Conservation (phyloP, 176 grass and related monocot species). For the Oryza punctata region DNA sequence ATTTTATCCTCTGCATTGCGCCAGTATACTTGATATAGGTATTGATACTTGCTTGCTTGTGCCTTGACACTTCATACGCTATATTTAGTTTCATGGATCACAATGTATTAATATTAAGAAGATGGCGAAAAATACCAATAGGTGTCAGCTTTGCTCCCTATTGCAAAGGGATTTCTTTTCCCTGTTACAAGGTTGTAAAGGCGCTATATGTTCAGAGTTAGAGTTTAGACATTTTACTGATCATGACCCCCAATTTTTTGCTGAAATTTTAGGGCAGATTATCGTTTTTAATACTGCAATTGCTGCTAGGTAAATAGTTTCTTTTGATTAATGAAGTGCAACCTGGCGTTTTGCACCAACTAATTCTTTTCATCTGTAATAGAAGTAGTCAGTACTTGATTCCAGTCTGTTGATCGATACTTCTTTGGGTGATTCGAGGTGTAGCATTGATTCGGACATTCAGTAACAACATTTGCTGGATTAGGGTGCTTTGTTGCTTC, state of each 20-base stretch:
- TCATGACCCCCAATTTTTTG: background rate
- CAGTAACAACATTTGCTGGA: background rate
- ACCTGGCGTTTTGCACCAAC: background rate
- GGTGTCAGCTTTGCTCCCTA: background rate
- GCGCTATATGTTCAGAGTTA: background rate
- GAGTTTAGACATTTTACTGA: background rate
- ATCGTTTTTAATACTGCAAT: background rate
- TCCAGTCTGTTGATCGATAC: background rate
- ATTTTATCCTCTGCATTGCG: background rate
- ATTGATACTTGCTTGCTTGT: background rate
- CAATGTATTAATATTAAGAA: background rate
- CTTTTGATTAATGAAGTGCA: background rate
- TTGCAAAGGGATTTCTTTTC: background rate
- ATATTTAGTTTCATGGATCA: constrained; percentile 1
- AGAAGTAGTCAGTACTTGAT: background rate
- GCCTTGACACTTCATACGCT: background rate
- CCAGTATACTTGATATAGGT: background rate
- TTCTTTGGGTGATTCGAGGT: background rate
- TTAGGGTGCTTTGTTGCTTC: background rate
- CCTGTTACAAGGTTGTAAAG: background rate
- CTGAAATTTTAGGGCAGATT: background rate
- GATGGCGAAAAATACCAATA: background rate
- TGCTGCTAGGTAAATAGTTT: background rate
- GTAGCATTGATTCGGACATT: background rate
- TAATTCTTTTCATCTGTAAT: background rate